These are phyloP conservation scores for Stephanodiscus triporus DNA, from an alignment of 108 stramenopile species.

Conservation along the genomic window DNA sequence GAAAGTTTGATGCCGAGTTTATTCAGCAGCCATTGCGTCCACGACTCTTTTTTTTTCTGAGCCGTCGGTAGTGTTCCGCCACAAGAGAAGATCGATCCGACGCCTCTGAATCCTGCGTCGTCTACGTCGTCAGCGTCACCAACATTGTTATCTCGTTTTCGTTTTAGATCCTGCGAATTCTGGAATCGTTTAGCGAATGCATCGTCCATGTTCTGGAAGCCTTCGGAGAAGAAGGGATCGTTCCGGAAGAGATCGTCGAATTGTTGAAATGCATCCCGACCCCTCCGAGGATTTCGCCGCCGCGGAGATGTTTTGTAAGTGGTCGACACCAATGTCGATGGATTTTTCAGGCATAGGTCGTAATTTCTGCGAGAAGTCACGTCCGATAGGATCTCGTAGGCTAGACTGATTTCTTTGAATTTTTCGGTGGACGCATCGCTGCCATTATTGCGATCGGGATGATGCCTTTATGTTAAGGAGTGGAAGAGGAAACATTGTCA, in stretches of 20 bases:
- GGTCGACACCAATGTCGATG: constrained; percentile 29
- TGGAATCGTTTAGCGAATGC: constrained; percentile 59
- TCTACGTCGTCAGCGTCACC: background rate
- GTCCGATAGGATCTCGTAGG: constrained; percentile 62
- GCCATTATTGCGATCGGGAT: constrained; percentile 56
- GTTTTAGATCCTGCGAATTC: constrained; percentile 2
- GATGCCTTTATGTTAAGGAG: constrained; percentile 20
- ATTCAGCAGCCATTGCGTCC: constrained; percentile 60
- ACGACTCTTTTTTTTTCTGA: constrained; percentile 26
- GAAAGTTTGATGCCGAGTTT: constrained; percentile 59
- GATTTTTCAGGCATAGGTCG: constrained; percentile 44
- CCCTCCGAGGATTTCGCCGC: background rate
- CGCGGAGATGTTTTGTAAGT: background rate
- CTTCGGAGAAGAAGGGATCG: constrained; percentile 78
- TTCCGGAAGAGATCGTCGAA: constrained; percentile 73
- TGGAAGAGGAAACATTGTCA: background rate
- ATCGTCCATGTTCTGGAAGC: constrained; percentile 70
- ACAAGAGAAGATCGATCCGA: constrained; percentile 17
- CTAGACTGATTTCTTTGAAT: constrained; percentile 60
- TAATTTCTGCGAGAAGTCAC: constrained; percentile 49
- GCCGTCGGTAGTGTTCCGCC: constrained; percentile 4
- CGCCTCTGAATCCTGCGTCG: background rate
- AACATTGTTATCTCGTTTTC: constrained; percentile 15
- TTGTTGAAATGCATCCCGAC: constrained; percentile 59
- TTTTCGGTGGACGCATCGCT: constrained; percentile 42